Conservation (phyloP, 495 filamentous ascomycete genomes). For the Aspergillus heteromorphus region DNA sequence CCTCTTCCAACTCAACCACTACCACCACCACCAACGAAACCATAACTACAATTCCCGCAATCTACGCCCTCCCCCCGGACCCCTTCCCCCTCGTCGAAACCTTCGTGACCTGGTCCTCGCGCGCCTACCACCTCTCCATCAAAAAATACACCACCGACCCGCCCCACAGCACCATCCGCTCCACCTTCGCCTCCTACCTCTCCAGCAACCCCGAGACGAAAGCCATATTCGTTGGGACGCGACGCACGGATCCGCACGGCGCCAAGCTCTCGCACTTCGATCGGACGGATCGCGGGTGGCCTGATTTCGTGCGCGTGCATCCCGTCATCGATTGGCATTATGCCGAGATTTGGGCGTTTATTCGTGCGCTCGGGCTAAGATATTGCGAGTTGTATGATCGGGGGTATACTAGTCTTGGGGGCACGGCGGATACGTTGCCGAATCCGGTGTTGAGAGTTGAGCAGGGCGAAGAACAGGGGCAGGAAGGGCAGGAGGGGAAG, state of each 20-base stretch:
- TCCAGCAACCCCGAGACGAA: slow-evolving; percentile 53
- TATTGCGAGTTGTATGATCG: slow-evolving; percentile 85
- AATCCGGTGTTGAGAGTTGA: slow-evolving; percentile 67
- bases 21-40: slow-evolving; percentile 12
- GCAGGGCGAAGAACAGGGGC: slow-evolving; percentile 1
- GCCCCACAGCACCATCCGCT: slow-evolving; percentile 43
- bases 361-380: slow-evolving; percentile 66
- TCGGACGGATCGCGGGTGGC: slow-evolving; percentile 85
- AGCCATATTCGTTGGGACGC: slow-evolving; percentile 88
- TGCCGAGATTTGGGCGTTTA: slow-evolving; percentile 90
- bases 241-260: slow-evolving; percentile 90
- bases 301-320: slow-evolving; percentile 85
- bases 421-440: slow-evolving; percentile 82
- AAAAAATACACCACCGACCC: slow-evolving; percentile 63
- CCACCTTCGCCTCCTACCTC: slow-evolving; percentile 74
- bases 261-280: slow-evolving; percentile 72
- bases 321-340: slow-evolving; percentile 98
- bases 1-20: slow-evolving; percentile 8
- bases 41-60: slow-evolving; percentile 77
- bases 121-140: slow-evolving; percentile 70
- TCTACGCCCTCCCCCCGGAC: slow-evolving; percentile 77
- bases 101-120: slow-evolving; percentile 64
- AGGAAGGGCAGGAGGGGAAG: slow-evolving; percentile 22
- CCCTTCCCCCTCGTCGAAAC: slow-evolving; percentile 81
- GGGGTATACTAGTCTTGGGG: slow-evolving; percentile 83